Evolutionary conservation across 768 basidiomycete genomes (phyloP), one percentile per base, ranked within the genome.

Genomic region (Psilocybe tampanensis): DNA sequence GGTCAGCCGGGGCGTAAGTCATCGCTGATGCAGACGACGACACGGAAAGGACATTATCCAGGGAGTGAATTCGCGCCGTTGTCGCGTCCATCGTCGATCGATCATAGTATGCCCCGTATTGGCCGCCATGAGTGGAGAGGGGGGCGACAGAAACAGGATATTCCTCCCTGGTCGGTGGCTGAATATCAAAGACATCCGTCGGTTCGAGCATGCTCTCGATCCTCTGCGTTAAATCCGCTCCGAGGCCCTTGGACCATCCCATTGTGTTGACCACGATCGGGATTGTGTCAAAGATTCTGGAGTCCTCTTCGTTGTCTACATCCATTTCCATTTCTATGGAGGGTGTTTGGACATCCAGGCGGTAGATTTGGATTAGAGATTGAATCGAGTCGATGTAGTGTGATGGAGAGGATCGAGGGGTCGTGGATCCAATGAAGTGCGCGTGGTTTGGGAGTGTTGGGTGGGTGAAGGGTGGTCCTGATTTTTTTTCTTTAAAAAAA

Each of bases 181-280:
- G 74, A 54, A 86, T 70, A 36, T 81, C 76, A 71, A 84, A 92
- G 21, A 89, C 71, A 55, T 84, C 74, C 0, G 85, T 84, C 0
- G 92, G 84, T 21, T 81, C 76, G 4, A 85, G 73, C 32, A 86
- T 72, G 9, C 81, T 81, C 62, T 95, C 88, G 47, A 99, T 88
- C 59, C 82, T 82, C 13, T 68, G 68, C 2, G 85, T 82, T 11
- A 98, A 73, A 63, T 96, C 92, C 15, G 85, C 88, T 2, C 96
- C 96, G 2, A 97, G 83, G 7, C 96, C 96, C 69, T 95, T 98
- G 5, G 83, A 83, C 96, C 96, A 99, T 2, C 96, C 96, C 86
- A 96, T 95, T 0, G 92, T 98, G 68, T 98, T 99, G 51, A 98
- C 83, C 15, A 98, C 84, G 17, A 98, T 82, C 0, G 96, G 96